These are phyloP conservation scores for Turnera subulata DNA, from an alignment of 345 rosid genomes.

Conservation along the genomic window DNA sequence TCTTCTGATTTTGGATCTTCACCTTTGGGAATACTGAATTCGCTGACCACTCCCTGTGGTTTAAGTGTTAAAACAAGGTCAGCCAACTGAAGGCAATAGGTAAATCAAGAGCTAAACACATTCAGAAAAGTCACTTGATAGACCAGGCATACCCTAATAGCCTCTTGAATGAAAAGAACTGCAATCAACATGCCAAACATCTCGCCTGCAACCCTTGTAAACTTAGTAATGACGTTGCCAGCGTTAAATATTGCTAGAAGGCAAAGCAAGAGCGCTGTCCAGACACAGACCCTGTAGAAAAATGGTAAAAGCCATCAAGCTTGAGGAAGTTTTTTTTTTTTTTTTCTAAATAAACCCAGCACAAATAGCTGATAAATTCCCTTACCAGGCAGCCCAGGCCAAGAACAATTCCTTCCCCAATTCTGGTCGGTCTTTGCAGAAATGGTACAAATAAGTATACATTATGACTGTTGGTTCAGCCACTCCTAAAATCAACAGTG, in stretches of 20 bases:
- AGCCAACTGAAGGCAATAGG: too few species aligned
- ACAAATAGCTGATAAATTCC: neutral
- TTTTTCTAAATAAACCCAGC: too few species aligned
- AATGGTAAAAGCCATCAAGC: constrained; percentile 2
- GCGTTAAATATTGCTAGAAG: constrained; percentile 71
- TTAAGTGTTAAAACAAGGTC: constrained; percentile 8
- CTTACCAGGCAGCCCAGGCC: constrained; percentile 86
- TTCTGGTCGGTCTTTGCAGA: constrained; percentile 49
- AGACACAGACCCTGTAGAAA: constrained; percentile 63
- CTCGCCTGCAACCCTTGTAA: constrained; percentile 75
- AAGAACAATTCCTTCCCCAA: constrained; percentile 55
- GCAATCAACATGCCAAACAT: constrained; percentile 77
- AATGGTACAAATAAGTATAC: constrained; percentile 77
- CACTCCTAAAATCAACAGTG: constrained; percentile 76
- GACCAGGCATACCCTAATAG: constrained; percentile 51
- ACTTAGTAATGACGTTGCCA: constrained; percentile 49
- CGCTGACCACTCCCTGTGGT: constrained; percentile 59
- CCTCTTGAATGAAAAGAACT: constrained; percentile 79
- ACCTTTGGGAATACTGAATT: constrained; percentile 43
- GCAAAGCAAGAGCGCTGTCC: constrained; percentile 59
- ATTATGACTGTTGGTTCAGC: constrained; percentile 88
- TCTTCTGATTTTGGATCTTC: constrained; percentile 37
- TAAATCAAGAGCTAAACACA: too few species aligned
- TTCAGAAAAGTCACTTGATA: neutral
- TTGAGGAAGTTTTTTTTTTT: too few species aligned